These are phyloP conservation scores for Colletotrichum tamarilloi DNA, from an alignment of 2,329 filamentous ascomycete genomes.

Conservation along the genomic window DNA sequence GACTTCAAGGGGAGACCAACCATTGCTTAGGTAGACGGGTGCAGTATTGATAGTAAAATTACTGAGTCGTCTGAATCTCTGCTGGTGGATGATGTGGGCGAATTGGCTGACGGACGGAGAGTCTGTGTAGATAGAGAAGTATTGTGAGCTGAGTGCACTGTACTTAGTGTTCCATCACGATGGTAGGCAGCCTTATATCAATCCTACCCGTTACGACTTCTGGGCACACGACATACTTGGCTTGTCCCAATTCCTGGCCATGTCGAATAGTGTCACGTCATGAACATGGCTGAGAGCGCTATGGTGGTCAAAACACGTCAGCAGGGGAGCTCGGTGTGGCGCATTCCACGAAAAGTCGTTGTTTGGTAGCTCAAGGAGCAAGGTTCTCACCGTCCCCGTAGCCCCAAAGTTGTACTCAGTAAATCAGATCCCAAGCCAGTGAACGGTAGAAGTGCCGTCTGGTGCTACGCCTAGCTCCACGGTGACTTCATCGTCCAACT, in stretches of 20 bases:
- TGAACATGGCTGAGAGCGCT: constrained; percentile 17
- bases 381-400: constrained; percentile 1
- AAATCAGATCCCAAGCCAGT: neutral
- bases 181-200: neutral
- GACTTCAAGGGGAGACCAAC: neutral
- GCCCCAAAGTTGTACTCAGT: neutral
- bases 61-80: neutral
- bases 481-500: constrained; percentile 29
- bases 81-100: neutral
- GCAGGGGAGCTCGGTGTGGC: constrained; percentile 1
- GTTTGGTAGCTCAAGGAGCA: neutral
- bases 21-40: neutral
- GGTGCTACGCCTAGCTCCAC: neutral
- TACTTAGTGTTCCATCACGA: neutral
- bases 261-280: constrained; percentile 2
- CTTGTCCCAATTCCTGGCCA: neutral
- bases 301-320: constrained; percentile 23
- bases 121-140: neutral
- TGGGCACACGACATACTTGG: constrained; percentile 23
- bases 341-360: constrained; percentile 1
- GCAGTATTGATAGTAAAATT: neutral
- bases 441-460: constrained; percentile 3
- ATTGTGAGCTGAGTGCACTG: neutral
- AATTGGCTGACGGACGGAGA: neutral
- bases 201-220: neutral